Base-by-base conservation (phyloP, 352 stramenopile species). In the Phytophthora aleatoria region DNA sequence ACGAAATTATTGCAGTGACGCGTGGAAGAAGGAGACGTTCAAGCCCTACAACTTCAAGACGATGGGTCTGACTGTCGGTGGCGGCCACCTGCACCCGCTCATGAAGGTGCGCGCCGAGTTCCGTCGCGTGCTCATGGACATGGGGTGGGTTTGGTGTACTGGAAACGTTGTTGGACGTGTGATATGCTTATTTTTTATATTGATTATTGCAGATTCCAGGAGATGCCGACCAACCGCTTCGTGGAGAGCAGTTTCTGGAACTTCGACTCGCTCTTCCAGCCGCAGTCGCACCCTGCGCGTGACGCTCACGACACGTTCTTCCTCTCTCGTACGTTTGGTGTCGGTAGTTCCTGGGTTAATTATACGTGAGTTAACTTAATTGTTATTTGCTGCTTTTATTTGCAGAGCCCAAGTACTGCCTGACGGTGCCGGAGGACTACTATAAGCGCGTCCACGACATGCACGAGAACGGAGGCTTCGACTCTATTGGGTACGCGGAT, bases 301-400 rank as follows among this genome's bases (percentile, higher is more conserved):
- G 98, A 99, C 74, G 97, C 97, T 27, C 98, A 99, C 74, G 98
- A 99, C 79, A 99, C 98, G 35, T 99, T 99, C 82, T 99, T 99
- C 86, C 97, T 99, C 61, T 98, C 98, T 2, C 76, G 86, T 93
- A 44, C 64, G 83, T 83, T 55, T 36, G 15, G 1, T 45, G 12
- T 8, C 45, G 7, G 13, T 5, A 26, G 11, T 27, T 51, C 11
- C 2, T 26, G 12, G 15, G 12, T 39, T 28, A 43, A 39, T 20
- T 20, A 20, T 16, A 33, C 3, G 1, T 3, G n/a, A 53, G 15
- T 20, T 65, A 38, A 51, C n/a, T 50, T 20, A 12, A 2, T 49
- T 50, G 9, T n/a, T 9, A 8, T 20, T 43, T 11, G 20, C n/a
- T 43, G 27, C 51, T 28, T 50, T 20, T 53, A n/a, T 53, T 51